Base-by-base conservation (phyloP, 2,329 filamentous ascomycete genomes). In the Chaetomiaceae sp. region DNA sequence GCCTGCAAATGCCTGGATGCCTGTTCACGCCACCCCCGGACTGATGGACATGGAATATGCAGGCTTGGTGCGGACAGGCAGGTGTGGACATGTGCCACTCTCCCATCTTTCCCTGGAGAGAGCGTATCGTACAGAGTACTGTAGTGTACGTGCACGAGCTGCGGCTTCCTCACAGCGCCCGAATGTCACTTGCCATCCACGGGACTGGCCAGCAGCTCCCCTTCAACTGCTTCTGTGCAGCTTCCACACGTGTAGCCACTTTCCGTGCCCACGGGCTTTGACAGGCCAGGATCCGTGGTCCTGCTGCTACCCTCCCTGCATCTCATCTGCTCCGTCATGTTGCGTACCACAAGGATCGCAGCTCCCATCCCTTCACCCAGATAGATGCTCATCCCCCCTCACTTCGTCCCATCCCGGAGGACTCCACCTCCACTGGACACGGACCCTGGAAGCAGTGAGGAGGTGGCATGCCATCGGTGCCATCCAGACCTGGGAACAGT, bases 171-270 rank as follows among this genome's bases (percentile, higher is more conserved):
- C n/a, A n/a, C n/a, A n/a, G n/a, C n/a, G n/a, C n/a, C n/a, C n/a
- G n/a, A n/a, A n/a, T n/a, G n/a, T n/a, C n/a, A n/a, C n/a, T 37
- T 19, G 13, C 37, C 38, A 14, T 41, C 37, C 9, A 19, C 27
- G 40, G 23, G n/a, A 37, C 33, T 23, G 35, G 30, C 27, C 1
- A 27, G n/a, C 30, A 5, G 1, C n/a, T 20, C 27, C 27, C 30
- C 46, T 19, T 27, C 20, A 17, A 20, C 37, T 54, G 45, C 44
- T 60, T 59, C 58, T 33, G 41, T 48, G 50, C 40, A 42, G 53
- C 54, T 58, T 60, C 58, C n/a, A n/a, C n/a, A n/a, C n/a, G n/a
- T n/a, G n/a, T 58, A 59, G 55, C 54, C 54, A 38, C 37, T 59
- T 60, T 58, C 57, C 44, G 40, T 48, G 47, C 46, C 34, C 50